phyloP scores from a whole-genome alignment of 129 eudicot species.

The Cynara cardunculus region DNA sequence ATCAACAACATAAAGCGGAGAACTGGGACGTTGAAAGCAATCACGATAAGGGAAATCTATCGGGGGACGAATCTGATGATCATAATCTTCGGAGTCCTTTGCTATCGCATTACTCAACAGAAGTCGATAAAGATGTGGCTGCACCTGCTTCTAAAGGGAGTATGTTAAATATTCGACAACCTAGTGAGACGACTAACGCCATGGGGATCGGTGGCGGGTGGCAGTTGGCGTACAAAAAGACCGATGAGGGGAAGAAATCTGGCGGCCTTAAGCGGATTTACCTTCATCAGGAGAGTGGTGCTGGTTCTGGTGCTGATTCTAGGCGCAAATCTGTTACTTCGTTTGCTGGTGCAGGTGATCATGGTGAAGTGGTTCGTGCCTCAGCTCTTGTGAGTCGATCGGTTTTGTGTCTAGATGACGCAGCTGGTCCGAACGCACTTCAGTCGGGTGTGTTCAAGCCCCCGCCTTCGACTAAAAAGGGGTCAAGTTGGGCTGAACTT shows the following conservation, averaged over 20 bases:
- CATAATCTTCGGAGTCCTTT: constrained; percentile 52
- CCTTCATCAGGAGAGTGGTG: constrained; percentile 65
- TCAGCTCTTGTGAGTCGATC: constrained; percentile 90
- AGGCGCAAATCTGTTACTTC: constrained; percentile 62
- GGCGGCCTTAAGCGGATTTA: constrained; percentile 75
- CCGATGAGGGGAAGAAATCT: constrained; percentile 49
- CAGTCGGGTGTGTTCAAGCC: constrained; percentile 40
- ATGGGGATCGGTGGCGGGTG: constrained; percentile 97
- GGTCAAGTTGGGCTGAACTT: constrained; percentile 69
- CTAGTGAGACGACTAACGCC: constrained; percentile 47
- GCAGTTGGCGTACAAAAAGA: constrained; percentile 76
- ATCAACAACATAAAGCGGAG: constrained; percentile 38
- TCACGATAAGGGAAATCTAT: constrained; percentile 37
- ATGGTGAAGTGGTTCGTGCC: constrained; percentile 54
- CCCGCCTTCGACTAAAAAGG: constrained; percentile 36
- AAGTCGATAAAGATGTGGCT: constrained; percentile 39
- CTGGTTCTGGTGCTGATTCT: constrained; percentile 27
- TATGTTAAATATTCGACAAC: constrained; percentile 32
- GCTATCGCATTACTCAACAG: constrained; percentile 53
- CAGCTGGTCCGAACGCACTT: constrained; percentile 38
- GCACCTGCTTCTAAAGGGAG: constrained; percentile 29
- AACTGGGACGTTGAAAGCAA: constrained; percentile 65
- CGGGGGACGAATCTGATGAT: constrained; percentile 50
- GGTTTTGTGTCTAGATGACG: constrained; percentile 43
- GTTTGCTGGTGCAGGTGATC: constrained; percentile 43